phyloP scores from a whole-genome alignment of 1,284 basidiomycete species.

The Fomitopsis schrenkii region DNA sequence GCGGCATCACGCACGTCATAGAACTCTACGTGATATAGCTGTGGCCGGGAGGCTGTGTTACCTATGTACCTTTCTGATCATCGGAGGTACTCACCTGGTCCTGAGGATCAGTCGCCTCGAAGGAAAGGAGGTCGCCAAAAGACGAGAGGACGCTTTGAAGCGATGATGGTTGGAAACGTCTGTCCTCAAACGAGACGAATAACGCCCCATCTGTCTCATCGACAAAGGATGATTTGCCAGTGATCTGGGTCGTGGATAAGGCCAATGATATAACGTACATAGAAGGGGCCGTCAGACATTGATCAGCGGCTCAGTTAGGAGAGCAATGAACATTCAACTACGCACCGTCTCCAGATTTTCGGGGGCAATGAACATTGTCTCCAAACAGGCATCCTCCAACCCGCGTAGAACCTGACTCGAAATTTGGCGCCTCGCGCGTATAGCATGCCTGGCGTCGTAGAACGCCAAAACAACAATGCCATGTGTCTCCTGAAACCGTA shows the following conservation, averaged over 20 bases:
- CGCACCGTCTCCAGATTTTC: slow-evolving; percentile 14
- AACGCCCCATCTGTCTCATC: slow-evolving; percentile 39
- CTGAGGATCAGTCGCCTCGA: slow-evolving; percentile 13
- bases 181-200: slow-evolving; percentile 32
- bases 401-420: slow-evolving; percentile 13
- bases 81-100: slow-evolving; percentile 13
- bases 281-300: not conserved
- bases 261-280: not conserved
- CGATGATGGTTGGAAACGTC: slow-evolving; percentile 12
- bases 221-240: slow-evolving; percentile 35
- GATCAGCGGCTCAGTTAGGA: not conserved
- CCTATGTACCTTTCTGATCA: not conserved
- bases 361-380: slow-evolving; percentile 11
- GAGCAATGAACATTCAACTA: too few species aligned
- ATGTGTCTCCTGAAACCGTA: slow-evolving; percentile 42
- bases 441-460: slow-evolving; percentile 54
- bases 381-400: slow-evolving; percentile 16
- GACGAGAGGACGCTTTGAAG: slow-evolving; percentile 18
- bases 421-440: slow-evolving; percentile 36
- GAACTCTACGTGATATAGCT: slow-evolving; percentile 58
- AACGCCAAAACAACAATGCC: slow-evolving; percentile 58
- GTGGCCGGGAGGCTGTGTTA: slow-evolving; percentile 4
- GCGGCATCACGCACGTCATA: slow-evolving; percentile 55
- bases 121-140: slow-evolving; percentile 21
- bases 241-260: slow-evolving; percentile 27